A percentile compares a stretch with the other conserved stretches of the same genome.
phyloP scores from a whole-genome alignment of 805 yeast genomes.

The Yamadazyma sp. region DNA sequence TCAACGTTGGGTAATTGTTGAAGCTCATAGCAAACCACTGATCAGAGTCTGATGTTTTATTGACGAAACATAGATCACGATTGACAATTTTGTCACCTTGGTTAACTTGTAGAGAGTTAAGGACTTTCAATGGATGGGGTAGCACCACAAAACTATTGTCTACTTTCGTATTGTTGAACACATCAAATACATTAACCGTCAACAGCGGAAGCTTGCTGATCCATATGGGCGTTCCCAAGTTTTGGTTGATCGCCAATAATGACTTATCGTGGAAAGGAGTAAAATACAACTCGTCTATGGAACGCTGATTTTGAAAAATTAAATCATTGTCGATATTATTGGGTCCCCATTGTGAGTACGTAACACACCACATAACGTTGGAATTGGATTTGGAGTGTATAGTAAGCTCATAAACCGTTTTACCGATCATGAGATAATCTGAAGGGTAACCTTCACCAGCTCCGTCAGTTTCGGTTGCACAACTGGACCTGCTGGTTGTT shows the following conservation, averaged over 20 bases:
- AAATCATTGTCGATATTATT: slow-evolving; percentile 73
- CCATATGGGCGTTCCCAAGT: slow-evolving; percentile 78
- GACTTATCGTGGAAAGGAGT: slow-evolving; percentile 84
- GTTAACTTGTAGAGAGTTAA: slow-evolving; percentile 30
- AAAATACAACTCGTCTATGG: slow-evolving; percentile 73
- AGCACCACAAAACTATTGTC: slow-evolving; percentile 45
- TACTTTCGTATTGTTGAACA: slow-evolving; percentile 37
- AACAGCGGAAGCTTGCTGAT: slow-evolving; percentile 68
- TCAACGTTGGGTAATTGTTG: slow-evolving; percentile 73
- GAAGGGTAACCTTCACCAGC: slow-evolving; percentile 9
- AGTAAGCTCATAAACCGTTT: slow-evolving; percentile 66
- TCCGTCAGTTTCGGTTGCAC: neutral
- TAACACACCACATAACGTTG: slow-evolving; percentile 71
- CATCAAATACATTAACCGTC: slow-evolving; percentile 78
- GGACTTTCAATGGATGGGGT: slow-evolving; percentile 65
- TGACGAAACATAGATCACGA: slow-evolving; percentile 53
- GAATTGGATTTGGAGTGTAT: slow-evolving; percentile 74
- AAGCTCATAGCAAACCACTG: slow-evolving; percentile 87
- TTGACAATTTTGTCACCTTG: slow-evolving; percentile 21
- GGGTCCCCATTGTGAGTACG: slow-evolving; percentile 89
- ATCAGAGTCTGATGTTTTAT: slow-evolving; percentile 64
- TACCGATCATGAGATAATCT: slow-evolving; percentile 59
- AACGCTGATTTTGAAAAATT: slow-evolving; percentile 40
- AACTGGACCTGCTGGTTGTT: slow-evolving; percentile 35
- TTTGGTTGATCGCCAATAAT: slow-evolving; percentile 69